phyloP scores from a whole-genome alignment of 208 protist species.

The Angomonas desouzai region DNA sequence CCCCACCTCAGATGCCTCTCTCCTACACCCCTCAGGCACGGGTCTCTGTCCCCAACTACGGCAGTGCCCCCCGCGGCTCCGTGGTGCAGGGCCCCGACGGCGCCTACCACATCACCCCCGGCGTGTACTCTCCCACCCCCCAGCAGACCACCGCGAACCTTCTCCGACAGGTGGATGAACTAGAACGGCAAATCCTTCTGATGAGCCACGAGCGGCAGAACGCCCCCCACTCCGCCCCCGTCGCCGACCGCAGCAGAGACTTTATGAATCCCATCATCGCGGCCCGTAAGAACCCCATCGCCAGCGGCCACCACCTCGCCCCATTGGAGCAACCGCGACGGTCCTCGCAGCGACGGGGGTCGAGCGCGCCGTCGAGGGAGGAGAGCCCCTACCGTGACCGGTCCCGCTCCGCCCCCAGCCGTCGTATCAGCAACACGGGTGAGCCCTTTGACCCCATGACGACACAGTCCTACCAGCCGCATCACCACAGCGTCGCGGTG shows the following conservation, averaged over 20 bases:
- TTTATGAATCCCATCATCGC: background rate
- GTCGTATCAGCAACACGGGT: background rate
- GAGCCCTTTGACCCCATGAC: background rate
- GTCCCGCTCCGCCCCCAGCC: background rate
- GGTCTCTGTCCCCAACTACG: too few species aligned
- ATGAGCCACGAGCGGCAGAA: slow-evolving; percentile 1
- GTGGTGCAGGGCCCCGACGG: background rate
- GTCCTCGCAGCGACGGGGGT: background rate
- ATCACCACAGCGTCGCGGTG: background rate
- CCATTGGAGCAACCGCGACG: background rate
- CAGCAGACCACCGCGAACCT: slow-evolving; percentile 7
- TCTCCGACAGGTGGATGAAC: background rate
- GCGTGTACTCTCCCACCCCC: background rate
- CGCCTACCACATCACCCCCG: background rate
- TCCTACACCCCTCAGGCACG: too few species aligned
- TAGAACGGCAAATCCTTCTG: background rate
- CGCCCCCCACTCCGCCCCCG: background rate
- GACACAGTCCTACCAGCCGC: background rate
- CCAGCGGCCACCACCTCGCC: background rate
- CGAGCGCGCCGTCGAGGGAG: too few species aligned
- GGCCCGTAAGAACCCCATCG: background rate
- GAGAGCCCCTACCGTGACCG: background rate
- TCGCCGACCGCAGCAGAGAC: background rate
- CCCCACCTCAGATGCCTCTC: too few species aligned
- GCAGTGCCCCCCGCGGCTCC: too few species aligned